phyloP scores from a whole-genome alignment of 345 rosid species.

The Hypericum perforatum region DNA sequence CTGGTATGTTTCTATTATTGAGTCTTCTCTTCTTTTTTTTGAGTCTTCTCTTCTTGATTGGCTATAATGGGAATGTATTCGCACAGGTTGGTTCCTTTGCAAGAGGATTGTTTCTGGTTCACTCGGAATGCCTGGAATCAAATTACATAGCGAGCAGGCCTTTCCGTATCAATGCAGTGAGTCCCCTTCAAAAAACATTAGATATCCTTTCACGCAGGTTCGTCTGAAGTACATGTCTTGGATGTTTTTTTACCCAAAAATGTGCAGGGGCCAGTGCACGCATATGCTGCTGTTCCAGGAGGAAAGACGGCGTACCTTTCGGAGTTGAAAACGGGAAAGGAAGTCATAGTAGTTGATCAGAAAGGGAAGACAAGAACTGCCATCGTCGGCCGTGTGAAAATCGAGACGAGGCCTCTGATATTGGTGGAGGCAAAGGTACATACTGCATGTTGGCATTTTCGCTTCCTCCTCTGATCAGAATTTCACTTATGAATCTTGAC shows the following conservation, averaged over 20 bases:
- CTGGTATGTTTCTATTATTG: slow-evolving; percentile 36
- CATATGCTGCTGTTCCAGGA: slow-evolving; percentile 69
- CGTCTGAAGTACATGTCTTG: not conserved
- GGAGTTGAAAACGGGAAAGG: slow-evolving; percentile 66
- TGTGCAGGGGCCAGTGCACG: slow-evolving; percentile 77
- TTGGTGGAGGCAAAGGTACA: slow-evolving; percentile 76
- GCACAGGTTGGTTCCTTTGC: slow-evolving; percentile 86
- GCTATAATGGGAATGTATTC: not conserved
- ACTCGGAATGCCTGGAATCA: slow-evolving; percentile 82
- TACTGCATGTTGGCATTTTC: not conserved
- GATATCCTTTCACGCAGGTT: too few species aligned
- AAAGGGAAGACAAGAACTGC: slow-evolving; percentile 52
- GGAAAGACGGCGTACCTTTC: slow-evolving; percentile 85
- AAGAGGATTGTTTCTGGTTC: slow-evolving; percentile 84
- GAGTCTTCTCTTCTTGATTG: not conserved
- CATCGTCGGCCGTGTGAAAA: slow-evolving; percentile 74
- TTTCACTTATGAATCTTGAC: not conserved
- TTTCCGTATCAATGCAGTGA: slow-evolving; percentile 80
- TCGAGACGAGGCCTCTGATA: slow-evolving; percentile 65
- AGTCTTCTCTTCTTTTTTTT: slow-evolving; percentile 2
- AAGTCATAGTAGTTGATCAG: slow-evolving; percentile 57
- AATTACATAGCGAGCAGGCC: slow-evolving; percentile 87
- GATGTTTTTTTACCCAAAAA: slow-evolving; percentile 3
- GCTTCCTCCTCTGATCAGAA: not conserved
- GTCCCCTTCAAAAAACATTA: too few species aligned